Conservation (phyloP, 345 rosid species). For the Salix purpurea region DNA sequence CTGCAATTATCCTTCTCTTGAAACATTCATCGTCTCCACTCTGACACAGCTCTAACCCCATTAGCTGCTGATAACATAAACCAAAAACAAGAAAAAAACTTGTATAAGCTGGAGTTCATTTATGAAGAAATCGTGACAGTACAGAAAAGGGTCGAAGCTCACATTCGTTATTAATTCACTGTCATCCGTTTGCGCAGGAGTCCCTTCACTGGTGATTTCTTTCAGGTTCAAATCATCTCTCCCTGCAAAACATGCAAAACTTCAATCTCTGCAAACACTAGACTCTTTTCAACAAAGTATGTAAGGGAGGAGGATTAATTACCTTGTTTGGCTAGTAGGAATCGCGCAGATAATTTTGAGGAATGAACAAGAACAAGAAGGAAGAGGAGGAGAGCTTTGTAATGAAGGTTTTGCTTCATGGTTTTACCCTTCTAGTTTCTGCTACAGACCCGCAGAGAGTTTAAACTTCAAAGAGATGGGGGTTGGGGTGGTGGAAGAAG, state of each 20-base stretch:
- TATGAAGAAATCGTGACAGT: not conserved
- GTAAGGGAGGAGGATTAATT: not conserved
- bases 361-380: slow-evolving; percentile 25
- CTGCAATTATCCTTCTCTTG: slow-evolving; percentile 50
- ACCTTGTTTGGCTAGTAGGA: slow-evolving; percentile 28
- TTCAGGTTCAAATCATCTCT: slow-evolving; percentile 28
- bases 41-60: slow-evolving; percentile 53
- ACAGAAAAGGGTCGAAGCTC: not conserved
- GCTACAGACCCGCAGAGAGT: not conserved
- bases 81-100: not conserved
- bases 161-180: slow-evolving; percentile 27
- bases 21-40: slow-evolving; percentile 57
- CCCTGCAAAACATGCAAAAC: slow-evolving; percentile 24
- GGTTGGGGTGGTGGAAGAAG: slow-evolving; percentile 9
- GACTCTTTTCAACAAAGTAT: not conserved
- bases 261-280: not conserved
- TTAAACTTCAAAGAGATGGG: slow-evolving; percentile 2
- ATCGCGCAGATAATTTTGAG: slow-evolving; percentile 34
- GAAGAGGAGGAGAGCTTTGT: slow-evolving; percentile 34
- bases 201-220: slow-evolving; percentile 13
- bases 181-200: slow-evolving; percentile 20
- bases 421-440: slow-evolving; percentile 3
- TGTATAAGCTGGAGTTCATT: not conserved
- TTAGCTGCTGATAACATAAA: slow-evolving; percentile 29
- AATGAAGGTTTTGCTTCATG: slow-evolving; percentile 45